Evolutionary conservation across 2,329 filamentous ascomycete genomes (phyloP), one percentile per base, ranked within the genome.

Genomic region (Grosmannia clavigera): DNA sequence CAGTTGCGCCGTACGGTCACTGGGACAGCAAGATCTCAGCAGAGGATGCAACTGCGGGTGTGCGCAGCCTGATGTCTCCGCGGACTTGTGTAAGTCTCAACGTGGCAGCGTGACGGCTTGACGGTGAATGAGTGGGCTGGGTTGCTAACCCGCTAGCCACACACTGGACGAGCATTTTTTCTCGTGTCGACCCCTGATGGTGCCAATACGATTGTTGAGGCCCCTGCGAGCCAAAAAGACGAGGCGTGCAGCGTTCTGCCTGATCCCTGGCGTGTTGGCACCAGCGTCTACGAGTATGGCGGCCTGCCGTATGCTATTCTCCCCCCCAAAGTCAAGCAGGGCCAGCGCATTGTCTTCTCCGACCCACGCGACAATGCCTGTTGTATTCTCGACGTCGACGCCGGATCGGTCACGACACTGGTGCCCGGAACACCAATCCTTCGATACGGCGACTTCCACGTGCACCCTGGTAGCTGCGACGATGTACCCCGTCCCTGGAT

Each of bases 251-350:
- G 79, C 33, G 66, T 79, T 1, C 69, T 82, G 12, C 76, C 78
- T 0, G 65, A 65, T 3, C 67, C 73, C 0, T 76, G 75, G 64
- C 77, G 72, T 61, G 77, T 73, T 5, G 67, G 70, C 53, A 78
- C 75, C 31, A 71, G 67, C 1, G 75, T 81, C 19, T 79, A 82
- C 62, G 79, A 80, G 62, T 81, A 82, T 58, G 80, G 80, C 1
- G 79, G 78, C 12, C 73, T 73, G 3, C 69, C 77, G 0, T 75
- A 76, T 56, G 72, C 71, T 2, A 66, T 77, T 6, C 63, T 74
- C 1, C 65, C 66, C 59, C 64, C 33, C n/a, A 63, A 14, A 6
- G 14, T 16, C 10, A n/a, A 33, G 12, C 48, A 5, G 40, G 55
- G 27, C 16, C 57, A 62, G 53, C 58, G 59, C 57, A 66, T 82